Conservation (phyloP, 106 monocot genomes). For the Dioscorea zingiberensis region DNA sequence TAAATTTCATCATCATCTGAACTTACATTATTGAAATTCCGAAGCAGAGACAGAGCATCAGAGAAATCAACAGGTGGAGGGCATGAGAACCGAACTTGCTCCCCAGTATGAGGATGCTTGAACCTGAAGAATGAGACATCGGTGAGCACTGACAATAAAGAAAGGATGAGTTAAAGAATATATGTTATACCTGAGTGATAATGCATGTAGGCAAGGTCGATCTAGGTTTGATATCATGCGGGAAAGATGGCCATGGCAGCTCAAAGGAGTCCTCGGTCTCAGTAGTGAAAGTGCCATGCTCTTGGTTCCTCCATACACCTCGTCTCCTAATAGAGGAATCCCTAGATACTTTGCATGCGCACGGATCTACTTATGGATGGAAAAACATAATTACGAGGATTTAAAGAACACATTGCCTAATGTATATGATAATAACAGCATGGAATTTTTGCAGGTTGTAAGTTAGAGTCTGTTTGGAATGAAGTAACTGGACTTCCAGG, state of each 20-base stretch:
- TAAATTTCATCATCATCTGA: not conserved
- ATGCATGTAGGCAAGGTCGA: constrained; percentile 87
- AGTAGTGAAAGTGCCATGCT: constrained; percentile 71
- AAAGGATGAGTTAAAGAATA: not conserved
- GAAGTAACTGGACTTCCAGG: too few relatives aligned
- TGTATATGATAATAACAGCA: too few relatives aligned
- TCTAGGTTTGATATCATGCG: constrained; percentile 53
- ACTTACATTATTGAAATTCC: constrained; percentile 8
- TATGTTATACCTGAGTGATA: constrained; percentile 56
- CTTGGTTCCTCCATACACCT: constrained; percentile 91
- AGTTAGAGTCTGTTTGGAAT: too few relatives aligned
- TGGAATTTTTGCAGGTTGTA: too few relatives aligned
- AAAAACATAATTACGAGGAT: not conserved
- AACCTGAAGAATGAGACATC: constrained; percentile 34
- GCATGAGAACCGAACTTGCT: constrained; percentile 57
- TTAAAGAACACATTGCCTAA: not conserved
- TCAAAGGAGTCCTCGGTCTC: constrained; percentile 35
- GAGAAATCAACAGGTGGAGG: constrained; percentile 78
- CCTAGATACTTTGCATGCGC: constrained; percentile 85
- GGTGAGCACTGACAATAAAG: not conserved
- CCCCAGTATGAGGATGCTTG: constrained; percentile 67
- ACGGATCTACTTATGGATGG: constrained; percentile 51
- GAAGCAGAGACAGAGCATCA: constrained; percentile 36
- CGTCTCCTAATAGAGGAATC: constrained; percentile 80
- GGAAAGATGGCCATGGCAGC: constrained; percentile 31